A percentile compares a stretch with the other conserved stretches of the same genome.
phyloP scores from a whole-genome alignment of 2,329 filamentous ascomycete species.

The Penicillium carneum region DNA sequence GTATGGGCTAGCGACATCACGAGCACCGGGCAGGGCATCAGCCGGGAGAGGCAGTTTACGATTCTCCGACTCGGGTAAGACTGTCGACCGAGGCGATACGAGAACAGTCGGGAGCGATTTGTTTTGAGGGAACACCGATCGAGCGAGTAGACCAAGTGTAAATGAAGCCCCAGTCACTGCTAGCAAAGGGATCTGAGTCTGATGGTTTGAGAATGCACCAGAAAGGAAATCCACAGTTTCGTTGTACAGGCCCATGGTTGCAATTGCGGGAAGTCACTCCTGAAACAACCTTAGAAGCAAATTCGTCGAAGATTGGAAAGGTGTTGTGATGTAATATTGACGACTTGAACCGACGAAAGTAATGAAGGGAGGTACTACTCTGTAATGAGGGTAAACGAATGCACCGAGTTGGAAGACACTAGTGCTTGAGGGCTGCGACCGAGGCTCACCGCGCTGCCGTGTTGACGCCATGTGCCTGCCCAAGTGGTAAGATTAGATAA shows the following conservation, averaged over 20 bases:
- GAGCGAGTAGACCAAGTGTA: constrained; percentile 44
- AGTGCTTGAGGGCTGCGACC: not conserved
- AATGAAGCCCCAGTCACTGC: constrained; percentile 48
- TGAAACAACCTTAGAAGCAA: not conserved
- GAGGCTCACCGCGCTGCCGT: constrained; percentile 6
- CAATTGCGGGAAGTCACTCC: constrained; percentile 8
- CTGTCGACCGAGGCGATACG: constrained; percentile 47
- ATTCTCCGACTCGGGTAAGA: constrained; percentile 48
- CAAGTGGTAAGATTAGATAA: constrained; percentile 10
- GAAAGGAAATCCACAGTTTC: constrained; percentile 47
- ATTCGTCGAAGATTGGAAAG: not conserved
- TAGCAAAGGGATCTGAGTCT: constrained; percentile 43
- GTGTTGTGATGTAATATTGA: not conserved
- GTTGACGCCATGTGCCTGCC: not conserved
- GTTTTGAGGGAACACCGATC: constrained; percentile 36
- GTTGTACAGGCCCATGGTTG: constrained; percentile 46
- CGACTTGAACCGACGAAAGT: too few relatives aligned
- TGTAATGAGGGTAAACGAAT: not conserved
- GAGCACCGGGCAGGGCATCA: constrained; percentile 66
- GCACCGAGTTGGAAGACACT: not conserved
- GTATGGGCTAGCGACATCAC: constrained; percentile 69
- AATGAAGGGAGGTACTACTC: not conserved
- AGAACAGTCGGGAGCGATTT: constrained; percentile 33
- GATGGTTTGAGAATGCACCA: constrained; percentile 41
- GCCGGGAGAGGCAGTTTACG: constrained; percentile 68